Evolutionary conservation across 495 filamentous ascomycete species (phyloP), one percentile per base, ranked within the genome.

Genomic region (Thozetella sp.): DNA sequence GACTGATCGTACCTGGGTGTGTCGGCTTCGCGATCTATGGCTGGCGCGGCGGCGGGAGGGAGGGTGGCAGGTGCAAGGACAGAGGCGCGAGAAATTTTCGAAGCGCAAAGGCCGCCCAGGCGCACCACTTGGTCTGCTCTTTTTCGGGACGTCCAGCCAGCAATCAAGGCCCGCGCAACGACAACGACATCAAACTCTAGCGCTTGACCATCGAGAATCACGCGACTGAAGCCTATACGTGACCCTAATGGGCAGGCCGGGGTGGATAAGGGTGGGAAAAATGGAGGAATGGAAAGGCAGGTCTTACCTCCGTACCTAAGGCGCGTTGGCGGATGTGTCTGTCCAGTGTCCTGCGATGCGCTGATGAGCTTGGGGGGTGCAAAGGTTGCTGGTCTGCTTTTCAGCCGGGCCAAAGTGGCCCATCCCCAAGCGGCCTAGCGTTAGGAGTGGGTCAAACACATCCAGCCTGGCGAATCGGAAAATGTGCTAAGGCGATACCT

Each of bases 261-360:
- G 68, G 66, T 62, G 66, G 63, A 69, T 62, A 65, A 63, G 63
- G 63, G 66, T 51, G 55, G 68, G 64, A 62, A 67, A 62, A 64
- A 60, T 61, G 57, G 59, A 67, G 58, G 63, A 70, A 67, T 48
- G 61, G 69, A 70, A 69, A 60, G 60, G 64, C 68, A 67, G 68
- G 68, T 73, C 71, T 73, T 73, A 73, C 71, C 71, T 73, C 69
- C 64, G 68, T 67, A 62, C 67, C 68, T 62, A 67, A 66, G 63
- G 68, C 62, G 61, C 63, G 68, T 68, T 63, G 70, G 67, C 65
- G 57, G 67, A 66, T 68, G 54, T 56, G 64, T 57, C 54, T 57
- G 54, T 72, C 63, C 67, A 66, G 66, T 67, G 68, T 64, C 60
- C 61, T 58, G 57, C 58, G 53, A 61, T 63, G 67, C 65, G 60